Conservation (phyloP, 768 basidiomycete genomes). For the Vararia minispora region DNA sequence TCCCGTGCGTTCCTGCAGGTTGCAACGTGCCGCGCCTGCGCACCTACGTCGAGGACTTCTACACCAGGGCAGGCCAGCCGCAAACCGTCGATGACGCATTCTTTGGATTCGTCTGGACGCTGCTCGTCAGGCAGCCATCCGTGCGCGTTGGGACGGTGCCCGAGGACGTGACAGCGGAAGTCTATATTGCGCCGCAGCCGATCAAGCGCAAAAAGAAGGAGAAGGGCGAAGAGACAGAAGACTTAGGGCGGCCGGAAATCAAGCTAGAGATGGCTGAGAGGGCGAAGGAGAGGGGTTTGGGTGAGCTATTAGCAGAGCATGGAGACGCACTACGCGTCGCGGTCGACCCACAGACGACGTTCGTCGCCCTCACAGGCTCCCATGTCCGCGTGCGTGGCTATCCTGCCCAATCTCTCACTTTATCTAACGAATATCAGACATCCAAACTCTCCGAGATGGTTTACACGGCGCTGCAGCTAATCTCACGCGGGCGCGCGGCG, state of each 20-base stretch:
- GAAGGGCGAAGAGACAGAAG: slow-evolving; percentile 39
- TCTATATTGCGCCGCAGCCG: slow-evolving; percentile 68
- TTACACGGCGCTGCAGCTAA: slow-evolving; percentile 72
- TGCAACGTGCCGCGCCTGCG: slow-evolving; percentile 61
- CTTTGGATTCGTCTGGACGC: slow-evolving; percentile 72
- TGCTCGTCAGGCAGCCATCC: slow-evolving; percentile 64
- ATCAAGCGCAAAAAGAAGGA: slow-evolving; percentile 44
- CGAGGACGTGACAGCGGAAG: slow-evolving; percentile 47
- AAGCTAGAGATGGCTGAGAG: slow-evolving; percentile 41
- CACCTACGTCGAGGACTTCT: slow-evolving; percentile 61
- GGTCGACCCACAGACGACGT: slow-evolving; percentile 62
- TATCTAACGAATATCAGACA: slow-evolving; percentile 34
- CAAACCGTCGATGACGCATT: slow-evolving; percentile 70
- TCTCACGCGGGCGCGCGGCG: slow-evolving; percentile 69
- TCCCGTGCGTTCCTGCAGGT: slow-evolving; percentile 46
- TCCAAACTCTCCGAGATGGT: slow-evolving; percentile 78
- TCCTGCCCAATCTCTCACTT: neutral
- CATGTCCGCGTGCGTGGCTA: slow-evolving; percentile 57
- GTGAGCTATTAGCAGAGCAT: slow-evolving; percentile 43
- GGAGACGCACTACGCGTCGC: slow-evolving; percentile 63
- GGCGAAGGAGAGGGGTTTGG: slow-evolving; percentile 41
- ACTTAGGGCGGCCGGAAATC: slow-evolving; percentile 26
- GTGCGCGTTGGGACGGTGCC: slow-evolving; percentile 68
- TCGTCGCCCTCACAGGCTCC: slow-evolving; percentile 74
- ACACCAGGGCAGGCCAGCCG: slow-evolving; percentile 26